Evolutionary conservation across 2,329 filamentous ascomycete species (phyloP), one percentile per base, ranked within the genome.

Genomic region (Bipolaris bicolor): DNA sequence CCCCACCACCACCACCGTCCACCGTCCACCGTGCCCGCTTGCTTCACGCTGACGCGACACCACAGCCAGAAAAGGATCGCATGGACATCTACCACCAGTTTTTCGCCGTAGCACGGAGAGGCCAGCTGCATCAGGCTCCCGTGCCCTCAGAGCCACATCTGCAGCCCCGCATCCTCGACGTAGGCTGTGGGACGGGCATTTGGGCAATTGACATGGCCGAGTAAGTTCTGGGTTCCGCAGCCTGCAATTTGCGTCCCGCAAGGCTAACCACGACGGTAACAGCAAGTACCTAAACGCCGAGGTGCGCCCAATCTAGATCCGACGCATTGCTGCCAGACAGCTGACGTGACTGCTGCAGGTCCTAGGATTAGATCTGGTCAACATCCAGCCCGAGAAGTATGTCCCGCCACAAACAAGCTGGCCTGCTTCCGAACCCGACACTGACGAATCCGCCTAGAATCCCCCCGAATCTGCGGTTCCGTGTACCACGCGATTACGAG

Each of bases 181-280:
- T 97, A 52, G 94, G 92, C 40, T 93, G 90, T 62, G 94, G 93
- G 18, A 96, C 92, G 1, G 92, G 92, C 37, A 94, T 96, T 60
- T 98, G 94, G 94, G 86, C 90, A 39, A 90, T 96, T 67, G 90
- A 94, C 65, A 89, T 97, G 78, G 90, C 90, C 61, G 88, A 90
- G 84, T 91, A 80, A 79, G 86, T 78, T 68, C 68, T 52, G 56
- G 20, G 47, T 60, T 58, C 63, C 57, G 55, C 65, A 57, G 41
- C 62, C 62, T 47, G 43, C 59, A 39, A 50, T 39, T 20, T 51
- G 51, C 57, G 39, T 47, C 33, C 7, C 52, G 40, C 59, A 37
- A 57, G 49, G 72, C 73, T 77, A 74, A 77, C 66, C 48, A 20
- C 18, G 53, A 43, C 50, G 48, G 58, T 61, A 60, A 20, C 70